Conservation (phyloP, 1,284 basidiomycete genomes). For the Ustilago xerochloae region DNA sequence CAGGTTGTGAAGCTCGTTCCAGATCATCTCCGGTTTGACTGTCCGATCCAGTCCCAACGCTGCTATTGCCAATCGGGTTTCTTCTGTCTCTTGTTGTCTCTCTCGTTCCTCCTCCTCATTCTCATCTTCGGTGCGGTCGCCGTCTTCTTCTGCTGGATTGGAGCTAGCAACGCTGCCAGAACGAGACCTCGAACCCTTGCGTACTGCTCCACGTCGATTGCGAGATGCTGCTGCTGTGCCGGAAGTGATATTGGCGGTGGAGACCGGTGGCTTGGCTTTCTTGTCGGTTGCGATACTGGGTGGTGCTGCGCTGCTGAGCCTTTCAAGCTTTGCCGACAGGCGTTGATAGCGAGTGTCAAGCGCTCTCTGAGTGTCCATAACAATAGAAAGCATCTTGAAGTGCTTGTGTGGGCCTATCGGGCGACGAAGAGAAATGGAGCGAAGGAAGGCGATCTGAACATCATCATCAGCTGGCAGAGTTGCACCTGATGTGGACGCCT, state of each 20-base stretch:
- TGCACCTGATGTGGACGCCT: conserved; percentile 16
- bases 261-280: conserved; percentile 19
- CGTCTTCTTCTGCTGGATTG: conserved; percentile 26
- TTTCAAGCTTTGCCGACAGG: conserved; percentile 32
- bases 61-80: conserved; percentile 35
- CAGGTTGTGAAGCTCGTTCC: conserved; percentile 48
- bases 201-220: conserved; percentile 17
- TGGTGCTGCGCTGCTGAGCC: conserved; percentile 33
- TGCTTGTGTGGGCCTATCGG: conserved; percentile 62
- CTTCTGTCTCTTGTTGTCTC: conserved; percentile 33
- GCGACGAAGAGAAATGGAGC: conserved; percentile 50
- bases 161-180: conserved; percentile 44
- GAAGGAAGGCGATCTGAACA: conserved; percentile 55
- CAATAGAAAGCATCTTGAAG: conserved; percentile 57
- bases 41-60: conserved; percentile 35
- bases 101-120: conserved; percentile 38
- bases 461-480: conserved; percentile 34
- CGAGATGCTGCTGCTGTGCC: conserved; percentile 9
- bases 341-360: conserved; percentile 29
- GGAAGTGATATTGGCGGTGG: conserved; percentile 8
- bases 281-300: conserved; percentile 30
- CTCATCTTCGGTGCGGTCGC: conserved; percentile 35
- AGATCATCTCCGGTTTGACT: conserved; percentile 34
- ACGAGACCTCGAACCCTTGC: conserved; percentile 40
- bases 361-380: conserved; percentile 45